Base-by-base conservation (phyloP, 257 asterid genomes). In the Nicotiana tabacum region DNA sequence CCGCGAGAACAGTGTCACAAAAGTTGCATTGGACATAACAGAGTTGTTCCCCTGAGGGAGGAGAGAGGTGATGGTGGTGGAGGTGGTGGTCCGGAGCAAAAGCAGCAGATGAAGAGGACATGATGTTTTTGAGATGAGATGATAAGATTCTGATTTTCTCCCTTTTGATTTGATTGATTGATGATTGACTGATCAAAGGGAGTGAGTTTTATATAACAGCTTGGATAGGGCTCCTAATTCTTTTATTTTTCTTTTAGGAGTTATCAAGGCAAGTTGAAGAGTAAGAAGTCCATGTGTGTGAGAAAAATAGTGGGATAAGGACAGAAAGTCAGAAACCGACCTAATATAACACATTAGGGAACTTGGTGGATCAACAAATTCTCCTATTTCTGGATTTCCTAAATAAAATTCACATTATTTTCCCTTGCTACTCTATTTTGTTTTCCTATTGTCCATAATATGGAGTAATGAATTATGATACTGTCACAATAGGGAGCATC, bases 1-100 rank as follows among this genome's bases (percentile, higher is more conserved):
- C 99, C 90, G 98, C 99, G 74, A 96, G 98, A 89, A 94, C 98
- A 78, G 97, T 96, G 85, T 91, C 92, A 82, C 99, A 96, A 74
- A 81, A 92, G 94, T 87, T 86, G 97, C 99, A 96, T 83, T 89
- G 95, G 93, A 92, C 98, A 90, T 96, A 96, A 84, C 97, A 93
- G 87, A 94, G 99, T 90, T 94, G 97, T 90, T 95, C 99, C 29
- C 98, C 87, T 68, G 90, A 66, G 77, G 91, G 87, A 62, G 89
- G 81, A 83, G 72, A 58, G 78, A 65, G 67, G 78, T 81, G 88
- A 83, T 87, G 83, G 81, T 66, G 85, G 85, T 64, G 92, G 83
- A 87, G 97, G 86, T 90, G 94, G 92, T 92, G 93, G 90, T 91
- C 97, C 88, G 96, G 95, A 32, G 92, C 85, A 83, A 91, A 91